Percentiles rank a stretch among this genome's conserved stretches.
phyloP scores from a whole-genome alignment of 352 stramenopile genomes.

The Phytophthora chlamydospora region DNA sequence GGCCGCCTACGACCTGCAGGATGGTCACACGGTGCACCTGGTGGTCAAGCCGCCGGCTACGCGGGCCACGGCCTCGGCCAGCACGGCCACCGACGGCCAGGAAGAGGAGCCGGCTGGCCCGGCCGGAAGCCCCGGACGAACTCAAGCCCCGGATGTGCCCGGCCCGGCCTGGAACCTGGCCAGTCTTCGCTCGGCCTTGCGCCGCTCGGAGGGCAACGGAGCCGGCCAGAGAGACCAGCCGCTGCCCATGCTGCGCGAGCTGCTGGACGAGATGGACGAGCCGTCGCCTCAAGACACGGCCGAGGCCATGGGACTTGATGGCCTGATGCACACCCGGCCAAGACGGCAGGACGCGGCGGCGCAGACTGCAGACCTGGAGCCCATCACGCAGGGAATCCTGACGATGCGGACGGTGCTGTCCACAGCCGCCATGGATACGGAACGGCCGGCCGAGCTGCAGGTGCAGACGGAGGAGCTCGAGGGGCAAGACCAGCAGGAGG shows the following conservation, averaged over 20 bases:
- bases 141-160: slow-evolving; percentile 14
- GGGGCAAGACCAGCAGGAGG: slow-evolving; percentile 8
- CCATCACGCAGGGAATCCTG: slow-evolving; percentile 61
- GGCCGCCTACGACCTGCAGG: slow-evolving; percentile 87
- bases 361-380: slow-evolving; percentile 45
- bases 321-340: neutral
- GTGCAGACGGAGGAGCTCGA: neutral
- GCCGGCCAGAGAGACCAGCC: slow-evolving; percentile 3
- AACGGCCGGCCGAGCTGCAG: neutral
- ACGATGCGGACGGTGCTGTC: slow-evolving; percentile 64
- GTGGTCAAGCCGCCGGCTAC: slow-evolving; percentile 63
- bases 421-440: slow-evolving; percentile 27
- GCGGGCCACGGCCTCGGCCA: slow-evolving; percentile 1
- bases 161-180: slow-evolving; percentile 68
- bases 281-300: slow-evolving; percentile 30
- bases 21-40: slow-evolving; percentile 93
- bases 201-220: neutral
- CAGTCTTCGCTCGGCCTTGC: slow-evolving; percentile 58
- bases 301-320: slow-evolving; percentile 37
- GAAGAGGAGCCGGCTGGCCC: neutral
- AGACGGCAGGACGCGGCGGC: neutral
- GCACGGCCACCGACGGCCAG: neutral
- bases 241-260: slow-evolving; percentile 46
- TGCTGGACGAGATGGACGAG: slow-evolving; percentile 44
- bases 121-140: neutral